phyloP scores from a whole-genome alignment of 75 land plant species.

The Adiantum capillusveneris region DNA sequence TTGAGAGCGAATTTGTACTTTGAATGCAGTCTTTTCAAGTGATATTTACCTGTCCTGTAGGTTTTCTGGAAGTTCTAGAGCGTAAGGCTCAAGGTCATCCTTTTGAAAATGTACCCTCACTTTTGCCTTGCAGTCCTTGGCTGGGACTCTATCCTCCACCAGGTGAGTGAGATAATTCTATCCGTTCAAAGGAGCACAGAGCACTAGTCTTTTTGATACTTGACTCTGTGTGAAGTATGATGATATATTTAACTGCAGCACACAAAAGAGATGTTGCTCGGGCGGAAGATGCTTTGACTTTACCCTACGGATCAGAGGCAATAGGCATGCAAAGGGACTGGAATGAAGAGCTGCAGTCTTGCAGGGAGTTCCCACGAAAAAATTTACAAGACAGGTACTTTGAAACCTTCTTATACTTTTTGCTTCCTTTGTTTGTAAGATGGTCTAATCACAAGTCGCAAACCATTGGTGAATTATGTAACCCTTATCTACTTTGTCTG shows the following conservation, averaged over 20 bases:
- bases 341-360: constrained; percentile 98
- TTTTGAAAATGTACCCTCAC: constrained; percentile 90
- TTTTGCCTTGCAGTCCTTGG: constrained; percentile 84
- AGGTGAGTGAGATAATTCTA: too few species aligned
- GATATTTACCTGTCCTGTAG: too few species aligned
- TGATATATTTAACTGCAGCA: constrained; percentile 52
- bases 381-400: constrained; percentile 90
- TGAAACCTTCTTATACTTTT: background rate
- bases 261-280: constrained; percentile 91
- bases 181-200: too few species aligned
- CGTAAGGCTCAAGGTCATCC: constrained; percentile 85
- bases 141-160: constrained; percentile 72
- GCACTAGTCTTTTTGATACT: too few species aligned
- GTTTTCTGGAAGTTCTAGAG: constrained; percentile 85
- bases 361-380: constrained; percentile 84
- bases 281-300: constrained; percentile 75
- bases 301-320: constrained; percentile 85
- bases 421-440: background rate
- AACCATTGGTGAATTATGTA: too few species aligned
- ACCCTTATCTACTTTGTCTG: too few species aligned
- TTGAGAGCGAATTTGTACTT: background rate
- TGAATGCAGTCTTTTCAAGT: background rate
- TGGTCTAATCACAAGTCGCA: background rate
- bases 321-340: constrained; percentile 98
- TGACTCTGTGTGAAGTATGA: background rate